Evolutionary conservation across 345 rosid genomes (phyloP).

Genomic region (Lepidium didymum): DNA sequence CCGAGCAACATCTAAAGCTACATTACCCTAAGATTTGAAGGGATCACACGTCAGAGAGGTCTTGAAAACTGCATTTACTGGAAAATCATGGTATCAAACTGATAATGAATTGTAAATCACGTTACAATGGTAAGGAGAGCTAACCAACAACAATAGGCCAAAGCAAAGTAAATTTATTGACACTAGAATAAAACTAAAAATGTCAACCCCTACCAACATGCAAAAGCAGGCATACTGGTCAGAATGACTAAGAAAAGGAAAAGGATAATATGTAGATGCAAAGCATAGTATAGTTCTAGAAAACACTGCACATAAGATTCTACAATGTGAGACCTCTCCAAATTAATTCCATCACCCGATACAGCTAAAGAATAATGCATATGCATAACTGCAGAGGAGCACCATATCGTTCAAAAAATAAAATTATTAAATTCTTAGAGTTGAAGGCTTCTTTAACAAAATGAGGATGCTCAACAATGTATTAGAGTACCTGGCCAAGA

Average conservation of each 20-base stretch:
- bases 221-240: neutral
- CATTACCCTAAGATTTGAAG: constrained; percentile 68
- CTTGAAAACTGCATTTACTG: neutral
- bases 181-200: neutral
- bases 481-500: constrained; percentile 64
- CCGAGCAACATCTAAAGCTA: constrained; percentile 89
- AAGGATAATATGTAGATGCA: neutral
- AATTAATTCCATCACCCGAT: neutral
- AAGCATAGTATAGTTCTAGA: neutral
- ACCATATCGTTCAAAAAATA: neutral
- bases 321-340: neutral
- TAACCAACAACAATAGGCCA: neutral
- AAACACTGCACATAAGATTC: neutral
- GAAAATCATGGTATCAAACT: neutral
- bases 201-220: neutral
- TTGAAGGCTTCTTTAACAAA: neutral
- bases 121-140: constrained; percentile 1
- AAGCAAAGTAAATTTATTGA: neutral
- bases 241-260: neutral
- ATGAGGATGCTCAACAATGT: neutral
- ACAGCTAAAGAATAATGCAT: neutral
- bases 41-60: constrained; percentile 3
- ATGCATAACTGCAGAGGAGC: neutral
- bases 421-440: neutral
- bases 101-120: neutral